Evolutionary conservation across 495 filamentous ascomycete species (phyloP).

Genomic region (Beverwykella pulmonaria): DNA sequence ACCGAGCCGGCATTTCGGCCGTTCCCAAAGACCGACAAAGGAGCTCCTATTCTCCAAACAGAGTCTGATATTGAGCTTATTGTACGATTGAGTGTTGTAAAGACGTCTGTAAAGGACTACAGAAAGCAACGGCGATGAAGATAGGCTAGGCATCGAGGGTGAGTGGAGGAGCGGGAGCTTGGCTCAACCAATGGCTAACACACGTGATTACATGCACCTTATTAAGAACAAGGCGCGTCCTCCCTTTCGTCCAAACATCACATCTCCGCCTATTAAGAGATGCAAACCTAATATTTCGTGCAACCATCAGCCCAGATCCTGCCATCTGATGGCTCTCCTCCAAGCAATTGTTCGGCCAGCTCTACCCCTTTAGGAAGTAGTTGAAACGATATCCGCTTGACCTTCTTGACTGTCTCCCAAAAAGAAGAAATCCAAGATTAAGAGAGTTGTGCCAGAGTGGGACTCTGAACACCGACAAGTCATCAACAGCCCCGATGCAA

Average conservation of each 20-base stretch:
- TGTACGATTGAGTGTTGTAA: too few relatives aligned
- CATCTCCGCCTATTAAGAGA: background rate
- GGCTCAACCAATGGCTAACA: background rate
- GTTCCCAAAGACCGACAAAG: too few relatives aligned
- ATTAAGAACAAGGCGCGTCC: too few relatives aligned
- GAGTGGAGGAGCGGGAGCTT: background rate
- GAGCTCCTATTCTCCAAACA: too few relatives aligned
- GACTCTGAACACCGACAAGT: slow-evolving; percentile 18
- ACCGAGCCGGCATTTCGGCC: too few relatives aligned
- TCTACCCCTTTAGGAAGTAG: slow-evolving; percentile 29
- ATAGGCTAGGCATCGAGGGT: background rate
- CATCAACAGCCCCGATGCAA: slow-evolving; percentile 8
- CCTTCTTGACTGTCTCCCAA: slow-evolving; percentile 9
- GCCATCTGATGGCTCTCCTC: slow-evolving; percentile 18
- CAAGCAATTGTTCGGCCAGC: slow-evolving; percentile 27
- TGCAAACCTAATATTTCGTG: background rate
- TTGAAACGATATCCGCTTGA: slow-evolving; percentile 14
- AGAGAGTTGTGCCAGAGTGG: slow-evolving; percentile 15
- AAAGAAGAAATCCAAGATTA: background rate
- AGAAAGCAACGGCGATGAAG: too few relatives aligned
- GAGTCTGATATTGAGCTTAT: too few relatives aligned
- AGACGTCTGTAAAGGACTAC: too few relatives aligned
- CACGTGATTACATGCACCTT: background rate
- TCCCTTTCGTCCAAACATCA: background rate
- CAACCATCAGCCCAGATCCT: background rate